Evolutionary conservation across 257 asterid genomes (phyloP).

Genomic region (Solanum megistacrolobum): DNA sequence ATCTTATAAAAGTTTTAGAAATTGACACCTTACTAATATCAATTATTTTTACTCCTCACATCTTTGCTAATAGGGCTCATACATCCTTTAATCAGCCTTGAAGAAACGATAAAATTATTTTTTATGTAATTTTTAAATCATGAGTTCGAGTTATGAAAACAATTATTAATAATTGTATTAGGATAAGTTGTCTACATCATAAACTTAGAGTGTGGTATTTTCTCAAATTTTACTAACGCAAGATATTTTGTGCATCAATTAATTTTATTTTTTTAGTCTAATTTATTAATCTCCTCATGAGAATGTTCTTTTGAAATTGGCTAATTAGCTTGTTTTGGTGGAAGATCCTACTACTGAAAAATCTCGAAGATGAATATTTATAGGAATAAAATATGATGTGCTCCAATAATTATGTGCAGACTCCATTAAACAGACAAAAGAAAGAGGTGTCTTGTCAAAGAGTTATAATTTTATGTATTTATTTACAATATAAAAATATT

Average conservation of each 20-base stretch:
- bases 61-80: background rate
- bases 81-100: background rate
- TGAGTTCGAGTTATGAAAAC: fast-evolving
- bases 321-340: background rate
- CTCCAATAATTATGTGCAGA: background rate
- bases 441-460: background rate
- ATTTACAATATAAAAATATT: background rate
- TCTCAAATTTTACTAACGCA: fast-evolving
- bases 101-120: background rate
- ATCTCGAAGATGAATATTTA: background rate
- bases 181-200: background rate
- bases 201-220: background rate
- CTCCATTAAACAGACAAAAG: background rate
- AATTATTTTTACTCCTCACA: background rate
- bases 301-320: background rate
- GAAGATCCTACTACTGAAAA: background rate
- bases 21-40: background rate
- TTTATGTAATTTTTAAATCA: background rate
- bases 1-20: background rate
- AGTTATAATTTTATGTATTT: background rate
- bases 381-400: background rate
- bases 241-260: background rate
- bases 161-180: background rate
- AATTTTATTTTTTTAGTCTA: background rate
- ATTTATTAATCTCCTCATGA: background rate